Evolutionary conservation across 257 asterid species (phyloP).

Genomic region (Rhazya stricta): DNA sequence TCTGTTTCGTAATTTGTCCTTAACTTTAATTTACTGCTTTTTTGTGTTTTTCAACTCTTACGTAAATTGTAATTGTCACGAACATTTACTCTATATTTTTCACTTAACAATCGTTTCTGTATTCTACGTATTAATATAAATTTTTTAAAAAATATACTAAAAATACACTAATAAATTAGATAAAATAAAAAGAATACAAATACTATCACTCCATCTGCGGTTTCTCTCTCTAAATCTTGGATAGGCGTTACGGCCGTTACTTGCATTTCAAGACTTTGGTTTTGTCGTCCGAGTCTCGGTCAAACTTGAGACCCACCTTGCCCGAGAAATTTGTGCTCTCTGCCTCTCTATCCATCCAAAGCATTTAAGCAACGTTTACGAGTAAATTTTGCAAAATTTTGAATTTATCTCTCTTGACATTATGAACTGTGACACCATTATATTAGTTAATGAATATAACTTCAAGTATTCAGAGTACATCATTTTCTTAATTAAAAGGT

Average conservation of each 20-base stretch:
- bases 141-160: no score
- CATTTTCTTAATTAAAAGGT: no score
- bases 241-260: conserved; percentile 32
- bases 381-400: background rate
- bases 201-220: background rate
- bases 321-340: conserved; percentile 51
- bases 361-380: conserved; percentile 19
- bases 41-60: background rate
- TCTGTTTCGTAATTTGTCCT: conserved; percentile 11
- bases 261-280: conserved; percentile 44
- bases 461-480: no score
- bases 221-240: conserved; percentile 18
- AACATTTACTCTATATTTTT: no score
- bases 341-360: conserved; percentile 25
- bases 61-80: no score
- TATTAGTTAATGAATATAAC: no score
- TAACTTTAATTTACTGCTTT: background rate
- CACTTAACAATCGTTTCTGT: no score
- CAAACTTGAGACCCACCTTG: conserved; percentile 41
- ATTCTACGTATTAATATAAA: no score
- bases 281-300: conserved; percentile 63
- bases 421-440: no score
- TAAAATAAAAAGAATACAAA: background rate
- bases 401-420: no score
- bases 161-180: no score